Base-by-base conservation (phyloP, 2,329 filamentous ascomycete genomes). In the Alternaria tenuissima region DNA sequence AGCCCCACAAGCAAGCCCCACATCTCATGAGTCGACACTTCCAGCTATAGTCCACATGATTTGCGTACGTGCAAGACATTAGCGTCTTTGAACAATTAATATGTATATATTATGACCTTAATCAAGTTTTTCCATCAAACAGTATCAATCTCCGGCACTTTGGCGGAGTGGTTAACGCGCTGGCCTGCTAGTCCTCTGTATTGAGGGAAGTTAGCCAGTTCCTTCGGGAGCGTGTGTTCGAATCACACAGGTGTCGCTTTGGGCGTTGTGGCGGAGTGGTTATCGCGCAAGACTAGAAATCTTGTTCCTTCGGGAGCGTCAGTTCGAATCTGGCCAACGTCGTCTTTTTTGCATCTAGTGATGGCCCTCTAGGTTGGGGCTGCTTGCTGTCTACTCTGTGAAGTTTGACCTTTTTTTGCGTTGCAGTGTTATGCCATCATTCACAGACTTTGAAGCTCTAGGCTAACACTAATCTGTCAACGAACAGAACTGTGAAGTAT, bases 271-370 rank as follows among this genome's bases (percentile, higher is more conserved):
- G 32, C 32, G 32, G 74, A 77, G 75, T 77, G 75, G 74, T 77
- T 77, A 76, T 77, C 73, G 75, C 75, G 74, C 69, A 77, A 75
- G 74, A 75, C 75, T 77, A 76, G 75, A 76, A 76, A 76, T 75
- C 74, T 75, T 76, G 70, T 76, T 77, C 74, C 74, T 75, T 77
- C 72, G 74, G 75, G 75, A 77, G 75, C 75, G 74, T 71, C 69
- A 71, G 75, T 77, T 77, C 75, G 72, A 77, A 73, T 77, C 74
- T 72, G 69, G 74, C 72, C 71, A 64, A 73, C 71, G 74, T 77
- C 73, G 74, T 42, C 42, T 52, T 64, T 64, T 68, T 73, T 73
- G 20, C 20, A 3, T 22, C 20, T 20, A 22, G 20, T 22, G 20
- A 3, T 22, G 20, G 3, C 20, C 20, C 3, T 22, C 20, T 22